Evolutionary conservation across 2,329 filamentous ascomycete genomes (phyloP), one percentile per base, ranked within the genome.

Genomic region (Talaromyces albobiverticillius): DNA sequence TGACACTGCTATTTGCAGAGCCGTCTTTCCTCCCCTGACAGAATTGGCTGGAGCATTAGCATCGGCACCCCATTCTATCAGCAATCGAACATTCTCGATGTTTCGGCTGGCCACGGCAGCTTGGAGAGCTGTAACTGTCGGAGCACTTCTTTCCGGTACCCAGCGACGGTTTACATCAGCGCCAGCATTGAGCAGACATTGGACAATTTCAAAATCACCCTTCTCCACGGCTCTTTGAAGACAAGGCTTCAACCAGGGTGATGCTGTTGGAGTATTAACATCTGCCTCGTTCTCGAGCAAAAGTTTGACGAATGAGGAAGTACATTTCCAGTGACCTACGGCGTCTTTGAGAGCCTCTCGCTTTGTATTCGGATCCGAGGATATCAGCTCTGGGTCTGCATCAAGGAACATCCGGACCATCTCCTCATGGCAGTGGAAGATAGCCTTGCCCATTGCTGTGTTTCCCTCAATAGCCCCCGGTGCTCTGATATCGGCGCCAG

Each of bases 241-340:
- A 13, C 55, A 56, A 4, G 61, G 59, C 40, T 55, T 43, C 18
- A 58, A 58, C 46, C 4, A n/a, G n/a, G n/a, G n/a, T n/a, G n/a
- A n/a, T n/a, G n/a, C 41, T n/a, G 23, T 29, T 43, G 53, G 32
- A 23, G 22, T 36, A 54, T 60, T 48, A 6, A 57, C 25, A 25
- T 56, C 25, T 22, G 43, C 57, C 3, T 54, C 56, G 14, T 31
- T 4, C 38, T 68, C 62, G 5, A 74, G 58, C 2, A 76, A 58
- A 41, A 61, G 63, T n/a, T 69, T 58, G 14, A 74, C 67, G 10
- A 71, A 58, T 7, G 67, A 66, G 1, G 67, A 54, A 50, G 46
- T 53, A 10, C 58, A 57, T 47, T 46, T 32, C 31, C 38, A 42
- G 46, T 54, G 38, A 3, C 13, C 1, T 25, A 46, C 8, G 57